phyloP scores from a whole-genome alignment of 2,329 filamentous ascomycete species.

The Claviceps digitariae region DNA sequence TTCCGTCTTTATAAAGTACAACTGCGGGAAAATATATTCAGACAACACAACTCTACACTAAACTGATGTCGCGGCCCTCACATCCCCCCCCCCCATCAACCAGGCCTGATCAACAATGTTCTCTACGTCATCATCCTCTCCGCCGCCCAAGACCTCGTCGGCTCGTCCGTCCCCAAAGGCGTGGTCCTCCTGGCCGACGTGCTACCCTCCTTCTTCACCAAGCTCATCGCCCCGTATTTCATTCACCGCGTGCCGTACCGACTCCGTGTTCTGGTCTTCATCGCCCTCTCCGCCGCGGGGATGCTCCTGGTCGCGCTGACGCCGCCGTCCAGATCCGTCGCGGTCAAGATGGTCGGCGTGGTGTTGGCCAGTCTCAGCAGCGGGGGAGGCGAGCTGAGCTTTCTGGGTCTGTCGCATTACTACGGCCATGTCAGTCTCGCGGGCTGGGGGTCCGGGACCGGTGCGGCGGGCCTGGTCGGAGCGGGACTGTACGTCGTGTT shows the following conservation, averaged over 20 bases:
- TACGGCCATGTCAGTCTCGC: conserved; percentile 81
- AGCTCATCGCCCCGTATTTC: conserved; percentile 83
- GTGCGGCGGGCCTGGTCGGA: conserved; percentile 74
- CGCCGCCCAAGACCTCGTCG: conserved; percentile 88
- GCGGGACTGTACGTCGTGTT: conserved; percentile 78
- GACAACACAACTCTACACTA: background rate
- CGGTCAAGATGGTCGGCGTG: conserved; percentile 68
- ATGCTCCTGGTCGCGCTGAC: conserved; percentile 85
- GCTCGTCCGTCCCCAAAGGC: conserved; percentile 77
- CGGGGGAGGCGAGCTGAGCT: conserved; percentile 80
- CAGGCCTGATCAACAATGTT: conserved; percentile 72
- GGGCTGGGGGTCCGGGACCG: conserved; percentile 85
- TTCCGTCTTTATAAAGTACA: too few species aligned
- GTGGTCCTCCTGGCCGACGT: conserved; percentile 89
- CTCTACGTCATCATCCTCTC: conserved; percentile 96
- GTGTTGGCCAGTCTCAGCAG: conserved; percentile 73
- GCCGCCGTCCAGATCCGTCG: conserved; percentile 50
- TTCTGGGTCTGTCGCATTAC: conserved; percentile 82
- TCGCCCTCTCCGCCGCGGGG: conserved; percentile 60
- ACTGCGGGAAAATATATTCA: background rate
- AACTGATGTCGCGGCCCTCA: background rate
- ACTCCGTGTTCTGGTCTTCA: conserved; percentile 60
- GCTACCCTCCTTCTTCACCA: conserved; percentile 75
- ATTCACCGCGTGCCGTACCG: conserved; percentile 79
- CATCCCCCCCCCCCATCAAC: background rate